These are phyloP conservation scores for Vicia sativa DNA, from an alignment of 306 rosid species.

Conservation along the genomic window DNA sequence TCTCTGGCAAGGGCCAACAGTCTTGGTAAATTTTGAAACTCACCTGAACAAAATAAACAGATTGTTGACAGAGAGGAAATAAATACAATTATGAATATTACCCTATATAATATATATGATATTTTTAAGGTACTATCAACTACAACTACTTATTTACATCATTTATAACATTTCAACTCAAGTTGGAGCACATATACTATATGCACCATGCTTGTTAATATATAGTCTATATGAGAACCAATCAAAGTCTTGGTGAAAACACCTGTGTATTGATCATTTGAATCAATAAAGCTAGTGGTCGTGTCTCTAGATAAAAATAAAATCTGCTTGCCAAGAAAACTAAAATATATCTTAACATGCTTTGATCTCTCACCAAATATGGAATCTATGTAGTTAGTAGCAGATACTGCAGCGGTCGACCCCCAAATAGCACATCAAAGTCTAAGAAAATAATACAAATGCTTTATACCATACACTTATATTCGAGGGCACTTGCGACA, in stretches of 20 bases:
- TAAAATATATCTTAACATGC: not conserved
- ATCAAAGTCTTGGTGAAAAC: not conserved
- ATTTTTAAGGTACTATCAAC: not conserved
- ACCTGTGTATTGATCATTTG: not conserved
- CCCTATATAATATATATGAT: no score
- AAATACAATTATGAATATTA: no score
- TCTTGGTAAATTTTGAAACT: slow-evolving; percentile 45
- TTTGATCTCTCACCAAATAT: not conserved
- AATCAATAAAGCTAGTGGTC: not conserved
- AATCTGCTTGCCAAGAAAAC: not conserved
- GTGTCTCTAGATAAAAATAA: not conserved
- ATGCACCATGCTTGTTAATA: not conserved
- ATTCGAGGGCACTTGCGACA: no score
- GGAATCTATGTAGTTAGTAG: not conserved
- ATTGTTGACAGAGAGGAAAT: not conserved
- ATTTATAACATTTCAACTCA: not conserved
- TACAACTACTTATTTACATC: not conserved
- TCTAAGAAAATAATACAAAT: not conserved
- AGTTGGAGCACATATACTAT: not conserved
- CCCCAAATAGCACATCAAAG: not conserved
- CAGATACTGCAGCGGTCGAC: not conserved
- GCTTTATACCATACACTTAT: not conserved
- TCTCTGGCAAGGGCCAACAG: slow-evolving; percentile 53
- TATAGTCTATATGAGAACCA: not conserved
- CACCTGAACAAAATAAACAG: slow-evolving; percentile 44